A percentile compares a stretch with the other conserved stretches of the same genome.
Conservation (phyloP, 371 early-diverging fungal genomes). For the Apophysomyces ossiformis region DNA sequence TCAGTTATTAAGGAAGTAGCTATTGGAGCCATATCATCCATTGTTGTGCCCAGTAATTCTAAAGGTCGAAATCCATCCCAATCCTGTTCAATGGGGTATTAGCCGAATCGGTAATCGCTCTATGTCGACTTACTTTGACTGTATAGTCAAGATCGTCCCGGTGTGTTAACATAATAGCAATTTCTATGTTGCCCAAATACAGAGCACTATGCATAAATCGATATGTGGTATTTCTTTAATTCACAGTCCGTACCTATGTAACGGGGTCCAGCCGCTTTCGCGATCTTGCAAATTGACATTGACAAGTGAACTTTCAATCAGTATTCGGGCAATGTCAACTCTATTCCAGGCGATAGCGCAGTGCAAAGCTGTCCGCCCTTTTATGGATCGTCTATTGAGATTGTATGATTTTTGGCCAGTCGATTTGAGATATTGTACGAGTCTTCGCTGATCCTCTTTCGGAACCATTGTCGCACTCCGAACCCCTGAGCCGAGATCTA, state of each 20-base stretch:
- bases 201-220: constrained; percentile 45
- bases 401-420: constrained; percentile 34
- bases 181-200: constrained; percentile 65
- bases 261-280: constrained; percentile 76
- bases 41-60: constrained; percentile 32
- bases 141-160: constrained; percentile 60
- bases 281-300: constrained; percentile 67
- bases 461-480: constrained; percentile 14
- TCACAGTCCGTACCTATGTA: constrained; percentile 57
- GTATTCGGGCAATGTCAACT: constrained; percentile 38
- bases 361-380: constrained; percentile 56
- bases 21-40: constrained; percentile 21
- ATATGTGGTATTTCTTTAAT: not conserved
- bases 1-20: not conserved
- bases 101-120: not conserved
- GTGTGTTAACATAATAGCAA: constrained; percentile 58
- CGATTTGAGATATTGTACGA: constrained; percentile 22
- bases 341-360: constrained; percentile 53
- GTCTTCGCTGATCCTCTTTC: constrained; percentile 25
- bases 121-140: constrained; percentile 41
- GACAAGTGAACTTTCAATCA: constrained; percentile 55
- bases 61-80: constrained; percentile 38
- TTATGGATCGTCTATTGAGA: constrained; percentile 48
- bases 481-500: constrained; percentile 23
- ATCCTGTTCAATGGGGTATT: constrained; percentile 19